Evolutionary conservation across 805 yeast species (phyloP).

Genomic region (Alloascoidea hylecoeti): DNA sequence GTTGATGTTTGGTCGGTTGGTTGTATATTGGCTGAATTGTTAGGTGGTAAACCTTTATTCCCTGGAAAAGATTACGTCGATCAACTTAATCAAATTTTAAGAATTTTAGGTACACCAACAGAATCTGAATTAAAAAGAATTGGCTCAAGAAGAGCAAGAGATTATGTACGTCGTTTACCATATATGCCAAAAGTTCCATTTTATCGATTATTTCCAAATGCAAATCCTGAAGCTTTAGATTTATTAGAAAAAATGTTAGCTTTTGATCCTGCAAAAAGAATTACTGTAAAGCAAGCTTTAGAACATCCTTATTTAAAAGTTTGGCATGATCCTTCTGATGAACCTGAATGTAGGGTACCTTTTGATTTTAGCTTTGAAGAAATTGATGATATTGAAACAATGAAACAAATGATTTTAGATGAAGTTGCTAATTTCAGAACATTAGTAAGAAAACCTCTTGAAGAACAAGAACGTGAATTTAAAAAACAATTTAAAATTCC

Average conservation of each 20-base stretch:
- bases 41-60: conserved; percentile 85
- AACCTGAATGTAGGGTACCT: conserved; percentile 65
- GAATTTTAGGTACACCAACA: conserved; percentile 85
- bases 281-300: conserved; percentile 80
- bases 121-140: conserved; percentile 53
- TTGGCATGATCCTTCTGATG: conserved; percentile 93
- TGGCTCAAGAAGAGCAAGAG: conserved; percentile 83
- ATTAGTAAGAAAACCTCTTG: conserved; percentile 65
- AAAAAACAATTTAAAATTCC: conserved; percentile 17
- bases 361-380: conserved; percentile 85
- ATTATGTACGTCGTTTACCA: conserved; percentile 79
- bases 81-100: conserved; percentile 78
- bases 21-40: conserved; percentile 85
- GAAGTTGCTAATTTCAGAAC: conserved; percentile 72
- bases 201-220: conserved; percentile 57
- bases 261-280: conserved; percentile 76
- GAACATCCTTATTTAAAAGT: conserved; percentile 76
- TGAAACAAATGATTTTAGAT: conserved; percentile 65
- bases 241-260: conserved; percentile 64
- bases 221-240: conserved; percentile 81
- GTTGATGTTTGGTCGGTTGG: conserved; percentile 97
- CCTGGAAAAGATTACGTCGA: conserved; percentile 95
- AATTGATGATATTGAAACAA: conserved; percentile 60
- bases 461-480: conserved; percentile 26
- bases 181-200: conserved; percentile 72